Evolutionary conservation across 805 yeast species (phyloP).

Genomic region (Lachancea kluyveri): DNA sequence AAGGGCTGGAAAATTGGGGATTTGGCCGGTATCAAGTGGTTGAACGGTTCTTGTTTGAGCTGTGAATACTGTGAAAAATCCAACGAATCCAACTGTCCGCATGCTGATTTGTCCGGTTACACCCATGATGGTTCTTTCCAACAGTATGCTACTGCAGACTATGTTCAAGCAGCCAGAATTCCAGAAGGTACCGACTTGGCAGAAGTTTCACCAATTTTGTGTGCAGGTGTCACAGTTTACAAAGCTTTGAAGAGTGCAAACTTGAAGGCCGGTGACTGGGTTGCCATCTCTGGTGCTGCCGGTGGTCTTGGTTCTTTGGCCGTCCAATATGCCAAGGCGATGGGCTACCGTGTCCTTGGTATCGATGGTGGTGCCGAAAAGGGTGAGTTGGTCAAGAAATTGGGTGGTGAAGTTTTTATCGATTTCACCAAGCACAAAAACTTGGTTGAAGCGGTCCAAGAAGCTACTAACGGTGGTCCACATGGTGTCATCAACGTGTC

Average conservation of each 20-base stretch:
- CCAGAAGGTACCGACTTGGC: slow-evolving; percentile 71
- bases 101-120: slow-evolving; percentile 49
- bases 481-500: slow-evolving; percentile 69
- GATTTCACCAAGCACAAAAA: slow-evolving; percentile 49
- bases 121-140: slow-evolving; percentile 74
- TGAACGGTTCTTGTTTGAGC: slow-evolving; percentile 54
- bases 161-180: slow-evolving; percentile 76
- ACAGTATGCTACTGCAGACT: slow-evolving; percentile 83
- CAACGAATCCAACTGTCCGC: slow-evolving; percentile 45
- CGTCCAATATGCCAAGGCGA: slow-evolving; percentile 51
- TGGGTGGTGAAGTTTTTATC: slow-evolving; percentile 50
- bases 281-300: slow-evolving; percentile 54
- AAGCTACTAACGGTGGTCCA: slow-evolving; percentile 62
- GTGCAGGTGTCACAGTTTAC: slow-evolving; percentile 61
- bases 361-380: slow-evolving; percentile 54
- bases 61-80: slow-evolving; percentile 53
- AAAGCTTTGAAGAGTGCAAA: slow-evolving; percentile 51
- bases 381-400: slow-evolving; percentile 36
- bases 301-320: slow-evolving; percentile 60
- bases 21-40: slow-evolving; percentile 58
- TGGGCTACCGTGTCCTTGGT: slow-evolving; percentile 51
- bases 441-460: slow-evolving; percentile 44
- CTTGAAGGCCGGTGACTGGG: slow-evolving; percentile 49
- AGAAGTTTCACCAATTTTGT: slow-evolving; percentile 54
- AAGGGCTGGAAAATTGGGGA: slow-evolving; percentile 53